phyloP scores from a whole-genome alignment of 352 stramenopile species.

The Nothophytophthora sp. region DNA sequence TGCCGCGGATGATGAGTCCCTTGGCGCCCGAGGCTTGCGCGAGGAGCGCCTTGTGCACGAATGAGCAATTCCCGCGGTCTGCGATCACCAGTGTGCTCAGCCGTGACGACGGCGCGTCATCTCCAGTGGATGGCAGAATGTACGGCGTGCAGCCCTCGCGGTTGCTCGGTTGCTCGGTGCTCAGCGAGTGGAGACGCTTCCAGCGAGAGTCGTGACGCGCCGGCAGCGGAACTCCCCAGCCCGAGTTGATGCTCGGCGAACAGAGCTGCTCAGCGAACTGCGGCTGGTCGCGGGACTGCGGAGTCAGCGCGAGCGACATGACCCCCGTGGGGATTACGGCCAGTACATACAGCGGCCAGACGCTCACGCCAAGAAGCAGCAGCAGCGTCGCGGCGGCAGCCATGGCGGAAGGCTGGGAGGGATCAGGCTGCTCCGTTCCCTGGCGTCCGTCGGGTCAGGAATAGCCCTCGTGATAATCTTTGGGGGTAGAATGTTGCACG shows the following conservation, averaged over 20 bases:
- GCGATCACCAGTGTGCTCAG: conserved; percentile 50
- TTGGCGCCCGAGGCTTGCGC: conserved; percentile 57
- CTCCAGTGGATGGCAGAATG: neutral
- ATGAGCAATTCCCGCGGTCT: conserved; percentile 79
- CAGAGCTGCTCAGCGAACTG: conserved; percentile 55
- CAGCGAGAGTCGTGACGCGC: conserved; percentile 50
- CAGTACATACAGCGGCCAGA: neutral
- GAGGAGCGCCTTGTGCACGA: conserved; percentile 56
- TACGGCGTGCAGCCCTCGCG: conserved; percentile 48
- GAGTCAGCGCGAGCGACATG: conserved; percentile 40
- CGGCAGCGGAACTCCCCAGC: conserved; percentile 59
- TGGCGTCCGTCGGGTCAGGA: neutral
- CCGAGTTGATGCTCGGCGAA: conserved; percentile 46
- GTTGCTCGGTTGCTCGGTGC: conserved; percentile 16
- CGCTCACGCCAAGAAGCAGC: conserved; percentile 15
- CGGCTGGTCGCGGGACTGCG: conserved; percentile 14
- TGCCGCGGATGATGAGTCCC: conserved; percentile 59
- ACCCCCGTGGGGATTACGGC: conserved; percentile 48
- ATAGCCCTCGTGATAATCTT: too few species aligned
- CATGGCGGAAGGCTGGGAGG: too few species aligned
- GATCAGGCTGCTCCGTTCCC: too few species aligned
- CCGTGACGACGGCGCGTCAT: conserved; percentile 2
- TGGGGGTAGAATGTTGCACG: neutral
- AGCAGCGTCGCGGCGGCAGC: conserved; percentile 15
- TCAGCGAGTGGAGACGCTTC: conserved; percentile 49